Percentiles rank a stretch among this genome's conserved stretches.
phyloP scores from a whole-genome alignment of 2,329 filamentous ascomycete species.

The Apiospora pterosperma region DNA sequence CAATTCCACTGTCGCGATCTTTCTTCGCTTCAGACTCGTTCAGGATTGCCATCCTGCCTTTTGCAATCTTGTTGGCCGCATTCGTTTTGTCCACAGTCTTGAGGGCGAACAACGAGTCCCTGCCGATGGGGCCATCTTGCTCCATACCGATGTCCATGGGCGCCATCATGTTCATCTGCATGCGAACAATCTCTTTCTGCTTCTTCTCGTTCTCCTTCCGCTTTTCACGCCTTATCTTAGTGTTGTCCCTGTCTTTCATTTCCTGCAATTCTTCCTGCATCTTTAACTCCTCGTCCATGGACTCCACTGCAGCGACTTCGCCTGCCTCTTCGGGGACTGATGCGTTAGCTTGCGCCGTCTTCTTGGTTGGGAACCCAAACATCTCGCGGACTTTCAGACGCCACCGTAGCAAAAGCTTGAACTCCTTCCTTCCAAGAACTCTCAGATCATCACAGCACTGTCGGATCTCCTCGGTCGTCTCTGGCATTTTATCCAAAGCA shows the following conservation, averaged over 20 bases:
- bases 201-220: conserved; percentile 90
- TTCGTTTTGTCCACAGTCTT: conserved; percentile 77
- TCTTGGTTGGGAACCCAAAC: conserved; percentile 82
- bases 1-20: conserved; percentile 58
- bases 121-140: conserved; percentile 61
- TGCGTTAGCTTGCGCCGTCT: conserved; percentile 45
- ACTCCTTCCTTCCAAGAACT: conserved; percentile 89
- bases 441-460: conserved; percentile 80
- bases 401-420: conserved; percentile 87
- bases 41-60: conserved; percentile 74
- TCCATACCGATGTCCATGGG: conserved; percentile 96
- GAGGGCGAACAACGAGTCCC: conserved; percentile 81
- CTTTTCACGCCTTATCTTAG: conserved; percentile 78
- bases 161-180: conserved; percentile 96
- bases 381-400: conserved; percentile 83
- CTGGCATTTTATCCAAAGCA: conserved; percentile 78
- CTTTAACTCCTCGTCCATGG: conserved; percentile 92
- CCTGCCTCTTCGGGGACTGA: conserved; percentile 48
- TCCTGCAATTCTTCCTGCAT: conserved; percentile 85
- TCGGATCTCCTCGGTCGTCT: conserved; percentile 81
- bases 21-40: conserved; percentile 54
- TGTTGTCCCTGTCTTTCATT: conserved; percentile 73
- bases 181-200: conserved; percentile 88
- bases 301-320: conserved; percentile 78
- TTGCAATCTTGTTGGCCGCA: conserved; percentile 64